Evolutionary conservation across 192 early-diverging fungal genomes (phyloP).

Genomic region (Glomus cerebriforme): DNA sequence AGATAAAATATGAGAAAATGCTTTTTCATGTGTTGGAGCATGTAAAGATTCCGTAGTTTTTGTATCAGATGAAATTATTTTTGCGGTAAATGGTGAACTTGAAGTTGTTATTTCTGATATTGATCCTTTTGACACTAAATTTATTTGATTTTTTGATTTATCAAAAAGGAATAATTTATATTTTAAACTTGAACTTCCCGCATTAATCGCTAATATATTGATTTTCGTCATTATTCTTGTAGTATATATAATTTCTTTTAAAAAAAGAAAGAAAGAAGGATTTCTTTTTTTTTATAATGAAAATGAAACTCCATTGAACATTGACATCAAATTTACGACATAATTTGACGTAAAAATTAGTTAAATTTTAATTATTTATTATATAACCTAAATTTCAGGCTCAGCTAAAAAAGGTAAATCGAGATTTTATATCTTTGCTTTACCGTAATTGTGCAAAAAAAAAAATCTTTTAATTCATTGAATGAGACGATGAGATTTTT

Average conservation of each 20-base stretch:
- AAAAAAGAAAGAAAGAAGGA: too few species aligned
- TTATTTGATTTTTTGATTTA: not conserved
- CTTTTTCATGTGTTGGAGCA: not conserved
- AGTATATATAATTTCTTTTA: too few species aligned
- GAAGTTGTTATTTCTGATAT: not conserved
- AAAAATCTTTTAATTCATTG: too few species aligned
- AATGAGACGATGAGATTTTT: too few species aligned
- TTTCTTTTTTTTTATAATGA: too few species aligned
- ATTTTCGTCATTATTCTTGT: not conserved
- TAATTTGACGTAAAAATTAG: not conserved
- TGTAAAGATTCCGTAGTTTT: not conserved
- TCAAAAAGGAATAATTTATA: not conserved
- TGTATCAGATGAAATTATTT: not conserved
- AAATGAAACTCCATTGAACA: not conserved
- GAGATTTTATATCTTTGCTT: too few species aligned
- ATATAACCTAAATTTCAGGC: not conserved
- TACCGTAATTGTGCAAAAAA: too few species aligned
- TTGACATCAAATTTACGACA: not conserved
- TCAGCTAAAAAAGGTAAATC: not conserved
- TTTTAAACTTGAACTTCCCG: slow-evolving; percentile 10
- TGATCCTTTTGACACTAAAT: not conserved
- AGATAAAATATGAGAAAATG: not conserved
- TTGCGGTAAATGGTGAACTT: not conserved
- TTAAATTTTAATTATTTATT: not conserved
- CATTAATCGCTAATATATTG: not conserved